These are phyloP conservation scores for Bryoerythrophyllum caledonicum DNA, from an alignment of 225 moss, liverwort and hornwort species.

Conservation along the genomic window DNA sequence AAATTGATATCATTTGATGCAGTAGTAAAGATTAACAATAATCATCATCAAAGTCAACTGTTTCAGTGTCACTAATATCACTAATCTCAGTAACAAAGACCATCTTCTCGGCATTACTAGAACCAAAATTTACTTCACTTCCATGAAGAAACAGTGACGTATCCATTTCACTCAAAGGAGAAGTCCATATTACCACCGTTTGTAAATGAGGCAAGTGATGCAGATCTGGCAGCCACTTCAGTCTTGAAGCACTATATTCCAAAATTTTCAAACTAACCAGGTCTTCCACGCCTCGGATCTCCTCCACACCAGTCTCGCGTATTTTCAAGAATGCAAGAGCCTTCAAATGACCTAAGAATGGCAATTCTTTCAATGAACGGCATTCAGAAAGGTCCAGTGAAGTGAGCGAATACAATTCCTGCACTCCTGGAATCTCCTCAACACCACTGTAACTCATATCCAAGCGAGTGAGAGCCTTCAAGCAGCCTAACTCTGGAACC, in stretches of 20 bases:
- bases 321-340: neutral
- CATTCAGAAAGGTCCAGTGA: rapidly evolving
- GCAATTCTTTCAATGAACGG: rapidly evolving
- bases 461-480: slow-evolving; percentile 3
- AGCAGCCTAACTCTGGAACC: neutral
- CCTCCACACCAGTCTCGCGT: rapidly evolving
- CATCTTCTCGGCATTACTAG: no score
- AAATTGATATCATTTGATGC: no score
- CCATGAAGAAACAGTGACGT: no score
- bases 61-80: no score
- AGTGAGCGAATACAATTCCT: neutral
- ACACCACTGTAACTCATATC: neutral
- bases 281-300: neutral
- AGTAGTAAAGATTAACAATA: no score
- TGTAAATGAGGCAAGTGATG: slow-evolving; percentile 9
- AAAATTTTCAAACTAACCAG: neutral
- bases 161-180: no score
- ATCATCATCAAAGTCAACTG: no score
- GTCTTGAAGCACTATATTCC: rapidly evolving
- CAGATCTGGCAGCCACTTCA: neutral
- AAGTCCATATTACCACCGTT: rapidly evolving
- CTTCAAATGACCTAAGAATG: slow-evolving; percentile 7
- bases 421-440: neutral
- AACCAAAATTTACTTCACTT: no score
- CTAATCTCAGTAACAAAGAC: no score